phyloP scores from a whole-genome alignment of 2,329 filamentous ascomycete species.

The Sclerotinia nivalis region DNA sequence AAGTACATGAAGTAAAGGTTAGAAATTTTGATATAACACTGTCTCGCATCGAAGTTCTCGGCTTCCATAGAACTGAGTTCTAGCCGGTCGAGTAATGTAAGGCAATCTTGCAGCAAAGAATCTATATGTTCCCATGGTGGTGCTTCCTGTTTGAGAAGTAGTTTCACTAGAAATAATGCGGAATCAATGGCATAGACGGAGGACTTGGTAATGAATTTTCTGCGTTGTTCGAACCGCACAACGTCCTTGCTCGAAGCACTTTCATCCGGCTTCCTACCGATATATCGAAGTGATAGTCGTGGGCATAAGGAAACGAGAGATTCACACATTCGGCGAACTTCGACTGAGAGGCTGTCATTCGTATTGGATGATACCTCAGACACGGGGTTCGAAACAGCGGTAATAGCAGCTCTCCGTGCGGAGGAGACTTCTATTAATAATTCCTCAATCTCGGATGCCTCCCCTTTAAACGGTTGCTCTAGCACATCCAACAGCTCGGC shows the following conservation, averaged over 20 bases:
- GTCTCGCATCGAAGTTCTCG: constrained; percentile 40
- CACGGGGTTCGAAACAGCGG: constrained; percentile 13
- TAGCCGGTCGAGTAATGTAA: constrained; percentile 55
- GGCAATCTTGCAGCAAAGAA: constrained; percentile 57
- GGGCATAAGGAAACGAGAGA: constrained; percentile 59
- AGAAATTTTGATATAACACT: constrained; percentile 66
- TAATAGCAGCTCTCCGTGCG: constrained; percentile 56
- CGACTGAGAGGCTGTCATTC: constrained; percentile 25
- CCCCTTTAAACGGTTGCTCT: constrained; percentile 61
- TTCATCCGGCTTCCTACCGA: constrained; percentile 57
- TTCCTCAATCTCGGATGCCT: constrained; percentile 60
- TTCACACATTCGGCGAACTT: constrained; percentile 49
- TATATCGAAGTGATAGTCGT: constrained; percentile 61
- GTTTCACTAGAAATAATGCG: constrained; percentile 57
- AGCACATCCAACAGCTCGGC: constrained; percentile 54
- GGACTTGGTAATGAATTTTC: constrained; percentile 49
- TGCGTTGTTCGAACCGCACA: constrained; percentile 62
- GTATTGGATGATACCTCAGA: constrained; percentile 9
- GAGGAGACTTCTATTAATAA: constrained; percentile 58
- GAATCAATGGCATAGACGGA: constrained; percentile 62
- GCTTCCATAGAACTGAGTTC: constrained; percentile 39
- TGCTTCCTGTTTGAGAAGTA: constrained; percentile 50
- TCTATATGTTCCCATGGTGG: constrained; percentile 58
- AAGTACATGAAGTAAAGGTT: constrained; percentile 70
- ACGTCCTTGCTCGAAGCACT: constrained; percentile 57